Percentiles rank a stretch among this genome's conserved stretches.
These are phyloP conservation scores for Trypethelium eluteriae DNA, from an alignment of 495 filamentous ascomycete genomes.

Conservation along the genomic window DNA sequence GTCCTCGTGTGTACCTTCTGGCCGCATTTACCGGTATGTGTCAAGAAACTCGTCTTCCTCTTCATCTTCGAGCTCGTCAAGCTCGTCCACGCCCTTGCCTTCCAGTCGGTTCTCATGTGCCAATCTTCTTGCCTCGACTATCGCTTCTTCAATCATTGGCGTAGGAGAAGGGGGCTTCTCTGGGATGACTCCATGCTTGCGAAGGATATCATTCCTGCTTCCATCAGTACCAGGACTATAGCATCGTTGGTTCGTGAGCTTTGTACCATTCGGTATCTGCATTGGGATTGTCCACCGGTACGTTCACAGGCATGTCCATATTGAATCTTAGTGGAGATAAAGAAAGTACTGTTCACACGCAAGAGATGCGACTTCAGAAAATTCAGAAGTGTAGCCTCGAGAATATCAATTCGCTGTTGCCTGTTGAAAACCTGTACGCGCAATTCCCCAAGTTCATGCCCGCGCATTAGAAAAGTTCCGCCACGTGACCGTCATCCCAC, in stretches of 20 bases:
- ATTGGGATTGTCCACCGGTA: conserved; percentile 89
- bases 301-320: conserved; percentile 72
- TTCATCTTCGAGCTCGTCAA: conserved; percentile 90
- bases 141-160: conserved; percentile 90
- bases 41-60: conserved; percentile 87
- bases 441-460: neutral
- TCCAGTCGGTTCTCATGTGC: conserved; percentile 87
- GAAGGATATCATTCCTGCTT: conserved; percentile 93
- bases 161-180: conserved; percentile 93
- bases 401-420: neutral
- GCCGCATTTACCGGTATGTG: conserved; percentile 53
- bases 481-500: conserved; percentile 5
- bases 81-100: conserved; percentile 85
- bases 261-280: conserved; percentile 93
- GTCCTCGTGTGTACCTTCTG: neutral
- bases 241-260: neutral
- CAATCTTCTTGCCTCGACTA: conserved; percentile 66
- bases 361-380: neutral
- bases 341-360: too few species aligned
- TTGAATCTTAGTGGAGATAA: too few species aligned
- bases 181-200: conserved; percentile 90
- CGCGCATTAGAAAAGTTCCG: neutral
- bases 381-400: neutral
- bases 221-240: conserved; percentile 17
- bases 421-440: neutral